Evolutionary conservation across 164 flowering plant species (phyloP), one percentile per base, ranked within the genome.

Genomic region (Nelumbo lutea): DNA sequence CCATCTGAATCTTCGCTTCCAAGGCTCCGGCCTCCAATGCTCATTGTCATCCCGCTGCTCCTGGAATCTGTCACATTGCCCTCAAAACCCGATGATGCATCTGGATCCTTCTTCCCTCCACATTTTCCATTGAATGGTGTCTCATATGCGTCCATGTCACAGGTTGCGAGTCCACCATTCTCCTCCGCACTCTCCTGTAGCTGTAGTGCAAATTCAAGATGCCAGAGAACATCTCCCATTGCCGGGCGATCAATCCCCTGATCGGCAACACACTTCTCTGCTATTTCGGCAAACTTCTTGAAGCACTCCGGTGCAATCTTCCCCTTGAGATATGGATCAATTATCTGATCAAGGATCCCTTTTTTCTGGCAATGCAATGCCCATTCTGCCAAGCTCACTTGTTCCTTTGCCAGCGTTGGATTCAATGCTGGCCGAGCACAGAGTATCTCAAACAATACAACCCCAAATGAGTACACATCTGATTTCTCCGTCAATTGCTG

Each of bases 161-260:
- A 81, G 1, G 74, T 27, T 27, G 27, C 43, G 41, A 76, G 82
- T 65, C 76, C 82, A 47, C 91, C 90, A 51, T 79, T 81, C 75
- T 85, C 92, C 73, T 90, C 96, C 45, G 89, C 90, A 60, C 90
- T 85, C 74, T 82, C 88, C 71, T 90, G 96, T 11, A 90, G 83
- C 75, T 88, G 93, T 72, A 88, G 79, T 10, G 96, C 96, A 68
- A 90, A 88, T 71, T 90, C 96, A 2, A 90, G 83, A 83, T 87
- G 87, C 93, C 93, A 87, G 58, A 90, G 82, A 13, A 90, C 96
- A 74, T 90, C 93, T 8, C 93, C 93, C 96, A 90, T 90, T 6
- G 96, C 78, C 27, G 96, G 96, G 73, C 96, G 78, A 27, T 88
- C 91, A 9, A 85, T 83, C 11, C 93, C 87, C 65, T 83, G 81